A percentile compares a stretch with the other conserved stretches of the same genome.
phyloP scores from a whole-genome alignment of 345 rosid species.

The Populus nigra region DNA sequence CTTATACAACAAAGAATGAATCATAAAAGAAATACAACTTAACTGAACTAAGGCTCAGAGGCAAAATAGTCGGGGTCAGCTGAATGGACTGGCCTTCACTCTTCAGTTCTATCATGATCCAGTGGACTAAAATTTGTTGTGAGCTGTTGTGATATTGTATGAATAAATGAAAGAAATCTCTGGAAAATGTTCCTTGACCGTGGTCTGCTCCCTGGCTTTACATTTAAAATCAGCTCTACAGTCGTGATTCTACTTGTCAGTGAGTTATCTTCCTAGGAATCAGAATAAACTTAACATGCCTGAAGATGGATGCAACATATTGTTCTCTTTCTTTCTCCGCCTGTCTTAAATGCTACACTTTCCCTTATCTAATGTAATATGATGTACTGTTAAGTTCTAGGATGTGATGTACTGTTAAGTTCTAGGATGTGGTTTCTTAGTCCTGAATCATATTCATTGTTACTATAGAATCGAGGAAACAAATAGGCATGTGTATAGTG shows the following conservation, averaged over 20 bases:
- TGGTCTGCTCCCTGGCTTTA: too few relatives aligned
- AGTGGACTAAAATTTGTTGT: neutral
- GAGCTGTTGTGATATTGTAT: neutral
- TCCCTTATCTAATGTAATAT: too few relatives aligned
- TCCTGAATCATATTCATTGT: neutral
- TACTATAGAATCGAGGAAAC: neutral
- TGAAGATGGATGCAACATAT: neutral
- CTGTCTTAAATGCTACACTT: too few relatives aligned
- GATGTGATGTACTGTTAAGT: too few relatives aligned
- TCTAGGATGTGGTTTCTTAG: neutral
- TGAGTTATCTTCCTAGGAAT: neutral
- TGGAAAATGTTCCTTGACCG: neutral
- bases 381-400: neutral
- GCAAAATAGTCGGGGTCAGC: neutral
- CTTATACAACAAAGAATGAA: neutral
- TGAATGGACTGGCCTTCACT: neutral
- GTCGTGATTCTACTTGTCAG: too few relatives aligned
- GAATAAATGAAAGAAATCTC: neutral
- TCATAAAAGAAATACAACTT: too few relatives aligned
- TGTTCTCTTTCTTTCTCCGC: neutral
- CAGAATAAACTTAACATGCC: neutral
- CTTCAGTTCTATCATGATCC: neutral
- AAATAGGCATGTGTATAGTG: neutral
- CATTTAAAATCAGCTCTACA: too few relatives aligned
- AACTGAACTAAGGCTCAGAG: neutral